A percentile compares a stretch with the other conserved stretches of the same genome.
phyloP scores from a whole-genome alignment of 176 grass and related monocot genomes.

The Zea mays region Zm-B73-REFERENCE-NAM-5.0 NC_050100.1:184369501-184370000 shows the following conservation, averaged over 20 bases:
- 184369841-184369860: slow-evolving; percentile 30
- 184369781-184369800: slow-evolving; percentile 51
- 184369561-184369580: slow-evolving; percentile 36
- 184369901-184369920: slow-evolving; percentile 93
- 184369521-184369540: neutral
- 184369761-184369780: slow-evolving; percentile 40
- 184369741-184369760: slow-evolving; percentile 40
- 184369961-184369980: slow-evolving; percentile 99
- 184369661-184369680: slow-evolving; percentile 33
- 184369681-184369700: slow-evolving; percentile 13
- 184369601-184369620: slow-evolving; percentile 35
- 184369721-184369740: slow-evolving; percentile 41
- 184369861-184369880: slow-evolving; percentile 32
- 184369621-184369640: slow-evolving; percentile 41
- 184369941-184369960: slow-evolving; percentile 98
- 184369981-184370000: slow-evolving; percentile 94
- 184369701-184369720: slow-evolving; percentile 9
- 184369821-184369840: slow-evolving; percentile 32
- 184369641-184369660: slow-evolving; percentile 46
- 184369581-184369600: slow-evolving; percentile 29
- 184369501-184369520: slow-evolving; percentile 43
- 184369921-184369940: slow-evolving; percentile 92
- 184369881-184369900: slow-evolving; percentile 63
- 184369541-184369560: neutral
- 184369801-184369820: slow-evolving; percentile 50